These are phyloP conservation scores for Malus orientalis DNA, from an alignment of 306 rosid species.

Conservation along the genomic window DNA sequence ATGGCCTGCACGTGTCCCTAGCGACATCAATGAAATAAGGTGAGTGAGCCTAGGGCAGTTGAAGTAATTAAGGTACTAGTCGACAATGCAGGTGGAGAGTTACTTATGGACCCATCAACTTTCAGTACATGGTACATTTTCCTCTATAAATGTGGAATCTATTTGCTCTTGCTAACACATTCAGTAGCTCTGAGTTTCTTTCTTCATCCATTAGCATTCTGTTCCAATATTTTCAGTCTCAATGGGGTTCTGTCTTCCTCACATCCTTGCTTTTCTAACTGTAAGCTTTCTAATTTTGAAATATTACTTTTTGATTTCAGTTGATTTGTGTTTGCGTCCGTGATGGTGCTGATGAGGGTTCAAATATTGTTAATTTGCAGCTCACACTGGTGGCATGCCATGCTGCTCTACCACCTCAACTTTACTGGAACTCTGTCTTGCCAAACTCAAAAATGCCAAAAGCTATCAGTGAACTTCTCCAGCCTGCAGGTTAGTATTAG, in stretches of 20 bases:
- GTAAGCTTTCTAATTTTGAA: slow-evolving; percentile 24
- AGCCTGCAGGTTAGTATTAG: slow-evolving; percentile 28
- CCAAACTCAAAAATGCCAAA: slow-evolving; percentile 64
- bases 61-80: slow-evolving; percentile 23
- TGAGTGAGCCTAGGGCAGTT: slow-evolving; percentile 43
- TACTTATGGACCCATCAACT: neutral
- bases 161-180: neutral
- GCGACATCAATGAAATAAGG: slow-evolving; percentile 11
- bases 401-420: slow-evolving; percentile 54
- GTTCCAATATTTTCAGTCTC: neutral
- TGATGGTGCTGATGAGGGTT: neutral
- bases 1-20: slow-evolving; percentile 26
- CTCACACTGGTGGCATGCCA: slow-evolving; percentile 32
- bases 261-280: slow-evolving; percentile 30
- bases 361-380: slow-evolving; percentile 21
- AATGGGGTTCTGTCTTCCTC: slow-evolving; percentile 36
- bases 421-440: slow-evolving; percentile 57
- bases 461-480: slow-evolving; percentile 37
- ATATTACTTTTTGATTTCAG: neutral
- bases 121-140: neutral
- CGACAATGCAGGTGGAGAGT: slow-evolving; percentile 18
- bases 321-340: neutral
- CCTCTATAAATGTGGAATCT: slow-evolving; percentile 26
- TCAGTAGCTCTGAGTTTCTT: slow-evolving; percentile 3
- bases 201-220: neutral